These are phyloP conservation scores for Cytospora chrysosperma DNA, from an alignment of 2,329 filamentous ascomycete genomes.

Conservation along the genomic window DNA sequence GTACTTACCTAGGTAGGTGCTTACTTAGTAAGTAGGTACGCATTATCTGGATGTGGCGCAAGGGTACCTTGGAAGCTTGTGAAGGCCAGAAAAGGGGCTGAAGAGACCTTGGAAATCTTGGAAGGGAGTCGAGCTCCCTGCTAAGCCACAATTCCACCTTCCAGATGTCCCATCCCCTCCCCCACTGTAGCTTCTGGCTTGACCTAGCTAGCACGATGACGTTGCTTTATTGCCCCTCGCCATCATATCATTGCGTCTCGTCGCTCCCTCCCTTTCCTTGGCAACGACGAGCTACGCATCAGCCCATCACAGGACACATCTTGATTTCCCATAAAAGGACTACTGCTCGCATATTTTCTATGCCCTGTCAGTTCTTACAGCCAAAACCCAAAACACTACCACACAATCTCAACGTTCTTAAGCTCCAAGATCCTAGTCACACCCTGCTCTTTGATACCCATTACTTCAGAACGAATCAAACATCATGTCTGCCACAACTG, in stretches of 20 bases:
- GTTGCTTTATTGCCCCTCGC: slow-evolving; percentile 23
- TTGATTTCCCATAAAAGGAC: not conserved
- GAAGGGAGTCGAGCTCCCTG: not conserved
- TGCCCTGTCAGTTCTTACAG: not conserved
- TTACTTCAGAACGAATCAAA: not conserved
- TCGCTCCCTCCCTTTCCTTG: not conserved
- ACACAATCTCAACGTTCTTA: not conserved
- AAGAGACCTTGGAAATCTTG: not conserved
- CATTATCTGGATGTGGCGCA: not conserved
- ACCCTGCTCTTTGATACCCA: not conserved
- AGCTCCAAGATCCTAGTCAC: not conserved
- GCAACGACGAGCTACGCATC: not conserved
- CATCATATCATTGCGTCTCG: not conserved
- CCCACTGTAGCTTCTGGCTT: slow-evolving; percentile 16
- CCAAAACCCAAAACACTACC: not conserved
- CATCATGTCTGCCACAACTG: slow-evolving; percentile 63
- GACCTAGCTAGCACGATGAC: slow-evolving; percentile 17
- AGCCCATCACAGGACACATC: not conserved
- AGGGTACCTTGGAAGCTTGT: not conserved
- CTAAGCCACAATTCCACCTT: not conserved
- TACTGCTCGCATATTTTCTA: not conserved
- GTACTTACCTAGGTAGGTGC: too few species aligned
- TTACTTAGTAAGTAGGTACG: too few species aligned
- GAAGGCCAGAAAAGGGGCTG: not conserved
- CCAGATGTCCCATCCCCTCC: too few species aligned